Evolutionary conservation across 805 yeast species (phyloP).

Genomic region (Ogataea saltuana): DNA sequence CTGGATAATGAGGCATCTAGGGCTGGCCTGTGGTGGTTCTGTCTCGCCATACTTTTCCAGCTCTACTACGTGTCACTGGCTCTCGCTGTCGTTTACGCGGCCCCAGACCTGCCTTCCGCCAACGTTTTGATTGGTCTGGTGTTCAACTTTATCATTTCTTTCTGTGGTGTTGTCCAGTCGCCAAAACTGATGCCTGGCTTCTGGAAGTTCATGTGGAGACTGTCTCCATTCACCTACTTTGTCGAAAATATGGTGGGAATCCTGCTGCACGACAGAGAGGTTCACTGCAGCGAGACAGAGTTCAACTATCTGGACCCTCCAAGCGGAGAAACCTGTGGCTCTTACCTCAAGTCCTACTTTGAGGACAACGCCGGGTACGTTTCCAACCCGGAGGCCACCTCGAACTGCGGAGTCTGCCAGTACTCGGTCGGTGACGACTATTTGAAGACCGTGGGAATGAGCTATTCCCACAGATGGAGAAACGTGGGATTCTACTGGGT

Average conservation of each 20-base stretch:
- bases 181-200: slow-evolving; percentile 65
- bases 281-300: slow-evolving; percentile 51
- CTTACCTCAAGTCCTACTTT: slow-evolving; percentile 46
- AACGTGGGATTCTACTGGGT: slow-evolving; percentile 63
- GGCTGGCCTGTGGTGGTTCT: slow-evolving; percentile 50
- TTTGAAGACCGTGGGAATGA: slow-evolving; percentile 43
- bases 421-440: slow-evolving; percentile 48
- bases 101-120: slow-evolving; percentile 72
- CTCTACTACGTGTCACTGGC: slow-evolving; percentile 52
- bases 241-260: slow-evolving; percentile 53
- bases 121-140: slow-evolving; percentile 57
- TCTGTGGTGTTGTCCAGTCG: slow-evolving; percentile 71
- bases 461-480: slow-evolving; percentile 58
- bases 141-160: slow-evolving; percentile 58
- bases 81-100: slow-evolving; percentile 51
- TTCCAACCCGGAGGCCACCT: slow-evolving; percentile 48
- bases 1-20: slow-evolving; percentile 38
- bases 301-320: slow-evolving; percentile 54
- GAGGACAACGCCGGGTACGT: slow-evolving; percentile 54
- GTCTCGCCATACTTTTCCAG: slow-evolving; percentile 41
- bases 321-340: slow-evolving; percentile 61
- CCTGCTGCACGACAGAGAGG: slow-evolving; percentile 49
- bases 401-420: slow-evolving; percentile 51
- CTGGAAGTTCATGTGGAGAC: slow-evolving; percentile 83
- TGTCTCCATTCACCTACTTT: slow-evolving; percentile 72